Evolutionary conservation across 2,329 filamentous ascomycete genomes (phyloP).

Genomic region (Penicillium sp.): DNA sequence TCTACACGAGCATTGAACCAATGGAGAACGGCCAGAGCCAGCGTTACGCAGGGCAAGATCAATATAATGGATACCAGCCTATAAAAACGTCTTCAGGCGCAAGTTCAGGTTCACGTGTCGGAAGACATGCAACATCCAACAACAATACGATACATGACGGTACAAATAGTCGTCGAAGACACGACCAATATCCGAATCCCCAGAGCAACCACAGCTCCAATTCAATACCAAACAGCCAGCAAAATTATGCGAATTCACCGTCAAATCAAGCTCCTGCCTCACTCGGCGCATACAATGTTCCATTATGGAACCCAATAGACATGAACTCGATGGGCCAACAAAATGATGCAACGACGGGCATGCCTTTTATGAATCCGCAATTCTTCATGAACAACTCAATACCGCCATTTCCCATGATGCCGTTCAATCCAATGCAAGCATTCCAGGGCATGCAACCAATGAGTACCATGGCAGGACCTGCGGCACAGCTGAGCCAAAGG

Average conservation of each 20-base stretch:
- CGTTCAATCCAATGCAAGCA: conserved; percentile 10
- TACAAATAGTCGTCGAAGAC: not conserved
- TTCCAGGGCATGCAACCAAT: conserved; percentile 14
- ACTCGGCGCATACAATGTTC: conserved; percentile 7
- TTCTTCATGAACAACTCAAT: conserved; percentile 8
- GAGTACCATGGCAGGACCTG: conserved; percentile 15
- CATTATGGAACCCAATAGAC: conserved; percentile 1
- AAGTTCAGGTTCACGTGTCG: not conserved
- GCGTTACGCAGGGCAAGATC: not conserved
- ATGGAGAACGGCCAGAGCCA: not conserved
- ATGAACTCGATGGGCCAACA: not conserved
- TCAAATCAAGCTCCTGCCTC: not conserved
- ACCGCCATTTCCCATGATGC: conserved; percentile 11
- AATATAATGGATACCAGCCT: not conserved
- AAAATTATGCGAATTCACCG: not conserved
- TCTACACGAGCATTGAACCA: not conserved
- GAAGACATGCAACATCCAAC: not conserved
- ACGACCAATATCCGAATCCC: not conserved
- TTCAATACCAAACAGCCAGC: not conserved
- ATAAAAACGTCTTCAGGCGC: not conserved
- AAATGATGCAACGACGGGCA: not conserved
- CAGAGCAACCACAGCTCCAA: not conserved
- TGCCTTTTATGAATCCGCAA: conserved; percentile 11
- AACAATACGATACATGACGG: not conserved
- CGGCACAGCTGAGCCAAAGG: not conserved